These are phyloP conservation scores for Xylaria telfairii DNA, from an alignment of 495 filamentous ascomycete species.

Conservation along the genomic window DNA sequence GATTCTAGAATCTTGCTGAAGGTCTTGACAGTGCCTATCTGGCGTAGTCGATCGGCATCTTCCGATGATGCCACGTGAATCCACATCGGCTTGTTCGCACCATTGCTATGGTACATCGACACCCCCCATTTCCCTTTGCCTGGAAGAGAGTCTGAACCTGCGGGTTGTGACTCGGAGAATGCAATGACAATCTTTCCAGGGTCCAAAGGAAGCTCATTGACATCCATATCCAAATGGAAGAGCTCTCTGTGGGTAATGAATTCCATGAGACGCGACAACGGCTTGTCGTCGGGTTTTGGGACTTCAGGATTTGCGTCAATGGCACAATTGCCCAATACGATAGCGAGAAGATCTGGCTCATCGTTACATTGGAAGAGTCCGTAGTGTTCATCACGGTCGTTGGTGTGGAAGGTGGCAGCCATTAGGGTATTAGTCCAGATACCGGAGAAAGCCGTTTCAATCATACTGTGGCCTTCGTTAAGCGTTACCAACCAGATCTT, in stretches of 20 bases:
- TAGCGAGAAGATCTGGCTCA: constrained; percentile 11
- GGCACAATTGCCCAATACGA: neutral
- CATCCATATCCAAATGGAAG: constrained; percentile 31
- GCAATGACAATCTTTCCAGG: neutral
- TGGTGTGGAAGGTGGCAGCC: neutral
- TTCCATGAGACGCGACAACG: constrained; percentile 1
- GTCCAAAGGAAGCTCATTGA: constrained; percentile 24
- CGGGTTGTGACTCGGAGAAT: constrained; percentile 3
- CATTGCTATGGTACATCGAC: neutral
- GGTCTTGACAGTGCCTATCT: neutral
- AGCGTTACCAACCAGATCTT: constrained; percentile 15
- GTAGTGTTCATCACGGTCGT: neutral
- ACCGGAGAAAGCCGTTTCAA: constrained; percentile 15
- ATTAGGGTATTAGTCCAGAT: neutral
- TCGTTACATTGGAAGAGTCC: constrained; percentile 9
- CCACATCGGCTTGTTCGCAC: constrained; percentile 10
- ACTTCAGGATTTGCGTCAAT: neutral
- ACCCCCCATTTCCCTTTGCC: constrained; percentile 11
- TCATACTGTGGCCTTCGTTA: constrained; percentile 17
- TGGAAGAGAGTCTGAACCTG: neutral
- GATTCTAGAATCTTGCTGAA: constrained; percentile 22
- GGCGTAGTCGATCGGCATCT: neutral
- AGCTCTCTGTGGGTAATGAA: constrained; percentile 10
- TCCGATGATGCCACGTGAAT: constrained; percentile 15
- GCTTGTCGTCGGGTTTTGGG: neutral